Evolutionary conservation across 371 early-diverging fungal genomes (phyloP), one percentile per base, ranked within the genome.

Genomic region (Apophysomyces elegans): DNA sequence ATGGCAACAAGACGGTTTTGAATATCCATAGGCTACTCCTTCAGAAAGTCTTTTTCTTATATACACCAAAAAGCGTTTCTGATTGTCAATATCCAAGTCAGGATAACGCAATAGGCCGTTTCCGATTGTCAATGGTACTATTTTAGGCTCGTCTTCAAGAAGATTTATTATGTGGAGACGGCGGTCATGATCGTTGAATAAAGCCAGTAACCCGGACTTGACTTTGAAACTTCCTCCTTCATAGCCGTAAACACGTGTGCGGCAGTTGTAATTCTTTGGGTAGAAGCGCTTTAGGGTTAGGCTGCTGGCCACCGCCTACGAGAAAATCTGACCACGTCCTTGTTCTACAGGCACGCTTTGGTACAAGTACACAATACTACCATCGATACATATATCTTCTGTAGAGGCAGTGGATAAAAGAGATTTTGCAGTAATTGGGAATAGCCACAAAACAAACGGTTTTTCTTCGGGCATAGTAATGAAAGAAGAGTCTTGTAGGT

Each of bases 161-260:
- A 79, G 63, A 37, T 81, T 74, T 6, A 89, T 63, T 39, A 72
- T 77, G 67, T 89, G 90, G 7, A 91, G 65, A 16, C 86, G 84
- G 12, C 67, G 68, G 62, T 88, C 88, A 7, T 35, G 37, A 67
- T 85, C 80, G 70, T 92, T 90, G 44, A 86, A 78, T 63, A 91
- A 92, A 57, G 90, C 75, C 18, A 89, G 63, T 14, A 85, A 62
- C 6, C 86, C 84, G 44, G 78, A 80, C 16, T 79, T 73, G 7
- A 88, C 85, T 0, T 83, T 75, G 58, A 89, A 89, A 5, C 82
- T 75, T 9, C 87, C 87, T 37, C 91, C 88, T 11, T 92, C 93
- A 64, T 93, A 93, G 70, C 91, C 91, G 65, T 93, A 91, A 7
- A 91, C 92, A 11, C 86, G 83, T 0, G 88, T 80, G 11, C 68